Evolutionary conservation across 208 protist species (phyloP).

Genomic region (Wallacemonas sp.): DNA sequence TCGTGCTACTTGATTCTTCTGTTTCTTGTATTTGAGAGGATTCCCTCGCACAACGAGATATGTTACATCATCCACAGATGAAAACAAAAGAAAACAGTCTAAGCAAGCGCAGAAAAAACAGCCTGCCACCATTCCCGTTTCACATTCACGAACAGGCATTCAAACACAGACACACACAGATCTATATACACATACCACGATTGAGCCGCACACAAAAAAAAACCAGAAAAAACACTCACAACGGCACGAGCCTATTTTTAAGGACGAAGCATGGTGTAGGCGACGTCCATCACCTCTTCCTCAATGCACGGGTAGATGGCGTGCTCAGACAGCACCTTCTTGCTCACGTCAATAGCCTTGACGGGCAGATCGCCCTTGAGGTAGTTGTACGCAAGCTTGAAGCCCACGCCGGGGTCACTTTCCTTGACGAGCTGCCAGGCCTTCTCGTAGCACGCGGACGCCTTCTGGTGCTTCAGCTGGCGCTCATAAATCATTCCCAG

Average conservation of each 20-base stretch:
- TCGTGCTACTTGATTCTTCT: no score
- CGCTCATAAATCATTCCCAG: constrained; percentile 91
- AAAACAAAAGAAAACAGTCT: no score
- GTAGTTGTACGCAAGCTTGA: constrained; percentile 96
- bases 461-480: constrained; percentile 85
- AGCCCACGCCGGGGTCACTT: constrained; percentile 88
- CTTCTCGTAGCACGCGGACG: constrained; percentile 92
- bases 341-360: constrained; percentile 94
- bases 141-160: no score
- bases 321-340: constrained; percentile 87
- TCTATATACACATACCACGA: no score
- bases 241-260: constrained; percentile 18
- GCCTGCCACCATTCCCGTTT: no score
- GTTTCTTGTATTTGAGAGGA: no score
- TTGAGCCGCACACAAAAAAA: neutral
- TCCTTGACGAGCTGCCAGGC: constrained; percentile 93
- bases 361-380: constrained; percentile 93
- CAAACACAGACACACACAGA: no score
- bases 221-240: neutral
- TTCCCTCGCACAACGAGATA: no score
- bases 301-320: constrained; percentile 92
- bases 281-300: constrained; percentile 93
- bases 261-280: constrained; percentile 79
- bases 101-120: no score
- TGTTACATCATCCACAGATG: no score